Evolutionary conservation across 805 yeast genomes (phyloP).

Genomic region (Saturnispora galanensis): DNA sequence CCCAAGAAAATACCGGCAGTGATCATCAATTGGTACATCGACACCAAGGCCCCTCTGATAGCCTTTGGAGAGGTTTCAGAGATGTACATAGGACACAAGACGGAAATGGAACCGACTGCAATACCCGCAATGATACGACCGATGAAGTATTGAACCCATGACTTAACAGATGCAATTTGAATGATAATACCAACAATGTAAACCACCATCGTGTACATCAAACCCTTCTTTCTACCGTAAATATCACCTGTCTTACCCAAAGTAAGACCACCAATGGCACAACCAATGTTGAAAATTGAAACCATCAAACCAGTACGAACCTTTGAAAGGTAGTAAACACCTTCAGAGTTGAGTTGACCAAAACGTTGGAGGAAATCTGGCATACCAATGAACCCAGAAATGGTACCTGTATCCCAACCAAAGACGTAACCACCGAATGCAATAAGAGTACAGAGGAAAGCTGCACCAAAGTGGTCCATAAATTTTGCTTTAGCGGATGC

Average conservation of each 20-base stretch:
- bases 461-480: conserved; percentile 17
- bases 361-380: conserved; percentile 36
- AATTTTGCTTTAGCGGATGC: too few relatives aligned
- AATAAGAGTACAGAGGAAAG: conserved; percentile 39
- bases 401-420: conserved; percentile 75
- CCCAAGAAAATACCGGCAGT: conserved; percentile 66
- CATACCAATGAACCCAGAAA: conserved; percentile 63
- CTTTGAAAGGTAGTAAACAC: conserved; percentile 36
- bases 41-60: conserved; percentile 62
- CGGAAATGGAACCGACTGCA: conserved; percentile 47
- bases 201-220: conserved; percentile 42
- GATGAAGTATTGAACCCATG: conserved; percentile 56
- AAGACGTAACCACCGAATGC: conserved; percentile 73
- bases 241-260: conserved; percentile 49
- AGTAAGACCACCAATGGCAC: conserved; percentile 62
- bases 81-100: conserved; percentile 48
- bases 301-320: conserved; percentile 54
- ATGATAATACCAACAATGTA: conserved; percentile 53
- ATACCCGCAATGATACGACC: conserved; percentile 53
- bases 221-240: conserved; percentile 50
- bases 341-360: conserved; percentile 19
- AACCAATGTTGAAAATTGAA: conserved; percentile 61
- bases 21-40: conserved; percentile 59
- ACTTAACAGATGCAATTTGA: conserved; percentile 43
- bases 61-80: conserved; percentile 63